phyloP scores from a whole-genome alignment of 139 green algal species.

The Picochlorum costavermella region DNA sequence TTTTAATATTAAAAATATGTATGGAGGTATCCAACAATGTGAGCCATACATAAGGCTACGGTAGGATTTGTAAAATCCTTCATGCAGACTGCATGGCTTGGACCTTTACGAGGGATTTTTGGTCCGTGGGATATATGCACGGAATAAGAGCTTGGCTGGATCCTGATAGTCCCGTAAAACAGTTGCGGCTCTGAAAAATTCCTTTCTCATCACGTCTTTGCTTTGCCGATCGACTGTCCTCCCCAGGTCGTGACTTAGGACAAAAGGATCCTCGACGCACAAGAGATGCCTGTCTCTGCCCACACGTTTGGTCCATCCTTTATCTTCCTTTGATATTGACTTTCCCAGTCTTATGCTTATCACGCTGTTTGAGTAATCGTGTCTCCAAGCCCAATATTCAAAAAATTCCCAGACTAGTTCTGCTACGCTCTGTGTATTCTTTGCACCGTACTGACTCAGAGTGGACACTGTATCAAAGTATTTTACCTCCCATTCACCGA shows the following conservation, averaged over 20 bases:
- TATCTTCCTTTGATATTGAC: conserved; percentile 64
- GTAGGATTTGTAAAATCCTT: too few species aligned
- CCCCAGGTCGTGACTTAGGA: conserved; percentile 82
- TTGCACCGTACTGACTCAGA: conserved; percentile 55
- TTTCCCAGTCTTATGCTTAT: conserved; percentile 61
- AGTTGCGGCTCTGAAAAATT: conserved; percentile 60
- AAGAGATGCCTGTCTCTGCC: conserved; percentile 82
- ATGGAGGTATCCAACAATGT: too few species aligned
- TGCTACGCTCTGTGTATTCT: conserved; percentile 71
- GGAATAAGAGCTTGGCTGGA: conserved; percentile 22
- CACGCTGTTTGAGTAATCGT: conserved; percentile 78
- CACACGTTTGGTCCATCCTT: conserved; percentile 83
- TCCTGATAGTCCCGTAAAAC: conserved; percentile 43
- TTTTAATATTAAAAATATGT: too few species aligned
- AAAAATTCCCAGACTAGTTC: conserved; percentile 83
- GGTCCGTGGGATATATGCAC: conserved; percentile 4
- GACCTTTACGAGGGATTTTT: neutral
- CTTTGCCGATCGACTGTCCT: conserved; percentile 72
- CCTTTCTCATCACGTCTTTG: conserved; percentile 49
- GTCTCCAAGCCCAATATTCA: conserved; percentile 81
- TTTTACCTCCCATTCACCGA: conserved; percentile 51
- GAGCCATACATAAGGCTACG: too few species aligned
- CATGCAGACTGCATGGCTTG: neutral
- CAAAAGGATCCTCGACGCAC: conserved; percentile 87
- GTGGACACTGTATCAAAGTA: conserved; percentile 54